A percentile compares a stretch with the other conserved stretches of the same genome.
These are phyloP conservation scores for Curvularia spicifera DNA, from an alignment of 2,329 filamentous ascomycete genomes.

Conservation along the genomic window DNA sequence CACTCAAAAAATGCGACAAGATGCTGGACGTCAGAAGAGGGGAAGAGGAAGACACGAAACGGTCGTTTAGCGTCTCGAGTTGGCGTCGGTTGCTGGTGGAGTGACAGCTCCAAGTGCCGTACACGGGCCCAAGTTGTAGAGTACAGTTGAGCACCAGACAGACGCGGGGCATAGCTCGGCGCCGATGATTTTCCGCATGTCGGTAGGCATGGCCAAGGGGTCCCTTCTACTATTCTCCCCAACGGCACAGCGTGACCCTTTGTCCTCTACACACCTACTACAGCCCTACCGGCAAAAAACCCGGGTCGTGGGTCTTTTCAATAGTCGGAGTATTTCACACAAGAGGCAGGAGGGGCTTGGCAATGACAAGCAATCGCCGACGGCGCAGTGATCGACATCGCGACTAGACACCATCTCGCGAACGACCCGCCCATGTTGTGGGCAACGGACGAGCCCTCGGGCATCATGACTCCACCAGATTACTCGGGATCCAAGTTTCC, in stretches of 20 bases:
- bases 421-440: constrained; percentile 16
- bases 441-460: constrained; percentile 10
- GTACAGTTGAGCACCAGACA: neutral
- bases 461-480: neutral
- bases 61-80: neutral
- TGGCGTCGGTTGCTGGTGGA: neutral
- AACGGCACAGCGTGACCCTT: constrained; percentile 3
- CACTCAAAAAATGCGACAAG: neutral
- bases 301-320: constrained; percentile 1
- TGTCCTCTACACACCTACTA: neutral
- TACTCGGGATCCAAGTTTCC: neutral
- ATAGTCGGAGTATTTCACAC: constrained; percentile 15
- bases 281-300: neutral
- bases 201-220: neutral
- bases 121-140: neutral
- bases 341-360: constrained; percentile 19
- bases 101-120: constrained; percentile 3
- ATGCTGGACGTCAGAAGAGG: neutral
- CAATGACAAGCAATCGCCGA: constrained; percentile 1
- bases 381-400: constrained; percentile 15
- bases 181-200: neutral
- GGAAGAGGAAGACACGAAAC: neutral
- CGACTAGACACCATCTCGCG: constrained; percentile 10
- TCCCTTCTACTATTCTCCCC: neutral
- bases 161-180: neutral